Percentiles rank a stretch among this genome's conserved stretches.
These are phyloP conservation scores for Aegilops bicornis DNA, from an alignment of 176 grass and related monocot genomes.

Conservation along the genomic window DNA sequence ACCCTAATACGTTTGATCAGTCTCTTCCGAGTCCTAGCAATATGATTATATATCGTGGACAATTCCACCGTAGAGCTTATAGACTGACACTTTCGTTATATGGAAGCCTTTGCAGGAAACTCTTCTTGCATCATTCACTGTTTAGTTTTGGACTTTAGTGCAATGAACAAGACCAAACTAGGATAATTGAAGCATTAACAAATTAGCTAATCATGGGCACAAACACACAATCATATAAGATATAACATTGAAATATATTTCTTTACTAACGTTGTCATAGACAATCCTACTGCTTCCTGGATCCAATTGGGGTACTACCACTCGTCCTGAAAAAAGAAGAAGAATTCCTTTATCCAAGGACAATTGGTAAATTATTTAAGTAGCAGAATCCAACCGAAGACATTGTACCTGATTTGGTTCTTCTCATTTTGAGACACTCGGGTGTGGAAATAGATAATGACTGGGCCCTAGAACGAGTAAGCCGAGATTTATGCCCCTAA, in stretches of 20 bases:
- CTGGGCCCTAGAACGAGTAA: background rate
- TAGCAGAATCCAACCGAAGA: constrained; percentile 2
- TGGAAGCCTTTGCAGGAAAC: background rate
- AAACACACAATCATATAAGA: background rate
- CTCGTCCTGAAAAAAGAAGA: constrained; percentile 31
- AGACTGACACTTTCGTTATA: background rate
- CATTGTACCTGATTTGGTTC: constrained; percentile 35
- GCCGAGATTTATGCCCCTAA: background rate
- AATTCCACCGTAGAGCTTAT: too few species aligned
- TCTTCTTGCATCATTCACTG: background rate
- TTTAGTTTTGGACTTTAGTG: background rate
- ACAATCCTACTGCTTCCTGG: constrained; percentile 19
- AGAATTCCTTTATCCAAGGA: background rate
- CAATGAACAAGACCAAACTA: background rate
- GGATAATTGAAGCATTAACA: background rate
- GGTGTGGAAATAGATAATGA: constrained; percentile 5
- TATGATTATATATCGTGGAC: background rate
- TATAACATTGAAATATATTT: background rate
- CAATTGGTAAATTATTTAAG: constrained; percentile 15
- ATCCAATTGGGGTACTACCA: constrained; percentile 31
- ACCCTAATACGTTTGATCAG: background rate
- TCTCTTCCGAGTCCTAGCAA: background rate
- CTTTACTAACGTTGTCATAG: constrained; percentile 31
- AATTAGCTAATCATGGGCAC: background rate
- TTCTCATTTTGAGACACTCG: constrained; percentile 42